Evolutionary conservation across 768 basidiomycete genomes (phyloP).

Genomic region (Boletus vinaceobasis): DNA sequence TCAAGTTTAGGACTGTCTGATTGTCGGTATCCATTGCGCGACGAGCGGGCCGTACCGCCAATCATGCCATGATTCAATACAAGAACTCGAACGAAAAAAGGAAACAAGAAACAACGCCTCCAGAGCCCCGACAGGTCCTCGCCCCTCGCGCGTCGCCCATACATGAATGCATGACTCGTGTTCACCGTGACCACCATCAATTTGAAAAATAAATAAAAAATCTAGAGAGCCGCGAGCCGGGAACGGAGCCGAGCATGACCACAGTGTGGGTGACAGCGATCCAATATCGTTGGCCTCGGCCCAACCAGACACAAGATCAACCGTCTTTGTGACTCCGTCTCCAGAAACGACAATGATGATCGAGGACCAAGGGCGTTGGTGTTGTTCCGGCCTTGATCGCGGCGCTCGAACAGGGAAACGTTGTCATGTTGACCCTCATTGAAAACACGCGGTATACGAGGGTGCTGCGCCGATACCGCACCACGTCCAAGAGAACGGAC

Average conservation of each 20-base stretch:
- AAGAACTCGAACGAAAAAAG: no score
- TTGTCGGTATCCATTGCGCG: neutral
- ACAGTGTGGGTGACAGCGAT: no score
- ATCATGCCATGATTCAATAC: neutral
- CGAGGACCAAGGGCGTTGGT: neutral
- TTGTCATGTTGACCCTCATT: slow-evolving; percentile 17
- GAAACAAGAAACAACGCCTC: neutral
- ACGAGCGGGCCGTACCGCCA: neutral
- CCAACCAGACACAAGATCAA: neutral
- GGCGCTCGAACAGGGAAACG: neutral
- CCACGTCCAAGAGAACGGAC: neutral
- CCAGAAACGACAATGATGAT: neutral
- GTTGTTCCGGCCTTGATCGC: slow-evolving; percentile 3
- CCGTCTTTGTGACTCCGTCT: no score
- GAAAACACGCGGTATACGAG: slow-evolving; percentile 21
- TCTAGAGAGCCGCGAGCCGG: neutral
- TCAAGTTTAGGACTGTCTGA: neutral
- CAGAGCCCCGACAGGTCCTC: no score
- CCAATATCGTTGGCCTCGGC: neutral
- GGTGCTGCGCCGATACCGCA: slow-evolving; percentile 10
- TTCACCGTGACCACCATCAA: neutral
- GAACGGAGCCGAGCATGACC: neutral
- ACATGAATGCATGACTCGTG: neutral
- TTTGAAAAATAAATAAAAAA: neutral
- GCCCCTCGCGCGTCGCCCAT: no score